Conservation (phyloP, 1,139 yeast genomes). For the Geotrichum phurueaensis region DNA sequence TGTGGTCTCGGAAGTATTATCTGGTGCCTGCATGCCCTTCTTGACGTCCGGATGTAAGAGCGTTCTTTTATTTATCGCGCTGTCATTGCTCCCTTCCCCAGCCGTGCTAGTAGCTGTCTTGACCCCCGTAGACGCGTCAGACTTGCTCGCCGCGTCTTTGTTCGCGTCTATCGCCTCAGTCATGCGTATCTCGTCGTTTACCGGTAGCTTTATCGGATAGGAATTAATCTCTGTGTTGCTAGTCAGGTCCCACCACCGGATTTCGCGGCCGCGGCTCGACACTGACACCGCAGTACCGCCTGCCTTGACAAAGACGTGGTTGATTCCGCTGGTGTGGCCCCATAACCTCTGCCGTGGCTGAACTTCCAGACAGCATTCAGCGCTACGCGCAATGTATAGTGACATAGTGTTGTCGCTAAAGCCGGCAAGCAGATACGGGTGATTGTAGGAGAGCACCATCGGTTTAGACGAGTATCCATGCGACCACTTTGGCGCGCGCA, state of each 20-base stretch:
- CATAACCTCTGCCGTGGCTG: conserved; percentile 18
- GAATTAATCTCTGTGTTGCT: not conserved
- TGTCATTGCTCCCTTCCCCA: not conserved
- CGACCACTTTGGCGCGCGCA: conserved; percentile 13
- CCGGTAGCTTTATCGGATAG: not conserved
- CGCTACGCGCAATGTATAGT: conserved; percentile 15
- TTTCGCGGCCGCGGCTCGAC: conserved; percentile 19
- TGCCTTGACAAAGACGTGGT: conserved; percentile 18
- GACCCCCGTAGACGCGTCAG: not conserved
- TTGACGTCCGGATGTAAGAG: not conserved
- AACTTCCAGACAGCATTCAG: conserved; percentile 17
- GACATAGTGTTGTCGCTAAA: conserved; percentile 17
- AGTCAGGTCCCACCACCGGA: conserved; percentile 22
- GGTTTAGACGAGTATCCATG: conserved; percentile 10
- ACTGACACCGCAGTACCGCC: conserved; percentile 22
- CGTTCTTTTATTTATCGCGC: not conserved
- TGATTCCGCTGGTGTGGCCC: conserved; percentile 21
- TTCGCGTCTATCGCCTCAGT: not conserved
- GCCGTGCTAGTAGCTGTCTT: not conserved
- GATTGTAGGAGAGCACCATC: conserved; percentile 13
- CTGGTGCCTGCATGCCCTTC: not conserved
- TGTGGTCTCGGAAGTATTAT: not conserved
- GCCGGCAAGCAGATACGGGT: conserved; percentile 18
- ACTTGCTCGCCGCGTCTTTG: not conserved
- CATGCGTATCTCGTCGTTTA: not conserved